Percentiles rank a stretch among this genome's conserved stretches.
Evolutionary conservation across 2,329 filamentous ascomycete species (phyloP).

Genomic region (Fusarium udum): DNA sequence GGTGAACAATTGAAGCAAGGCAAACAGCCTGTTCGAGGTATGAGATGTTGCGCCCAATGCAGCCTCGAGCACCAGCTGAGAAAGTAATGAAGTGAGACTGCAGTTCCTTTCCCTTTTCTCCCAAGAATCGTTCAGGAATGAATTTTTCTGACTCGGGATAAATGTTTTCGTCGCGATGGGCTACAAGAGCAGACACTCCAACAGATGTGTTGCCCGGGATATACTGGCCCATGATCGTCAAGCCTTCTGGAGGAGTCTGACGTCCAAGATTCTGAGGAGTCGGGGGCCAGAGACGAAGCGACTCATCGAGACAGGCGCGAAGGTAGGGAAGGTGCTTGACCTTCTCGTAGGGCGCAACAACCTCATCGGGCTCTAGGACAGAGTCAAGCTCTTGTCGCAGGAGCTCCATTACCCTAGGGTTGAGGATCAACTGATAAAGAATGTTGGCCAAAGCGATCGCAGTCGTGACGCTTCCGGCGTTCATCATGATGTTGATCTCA

Average conservation of each 20-base stretch:
- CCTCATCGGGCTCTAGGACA: constrained; percentile 53
- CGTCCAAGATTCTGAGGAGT: constrained; percentile 42
- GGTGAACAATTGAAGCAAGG: constrained; percentile 53
- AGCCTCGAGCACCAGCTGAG: constrained; percentile 52
- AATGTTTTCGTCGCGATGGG: constrained; percentile 51
- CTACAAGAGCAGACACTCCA: constrained; percentile 49
- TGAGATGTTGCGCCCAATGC: constrained; percentile 52
- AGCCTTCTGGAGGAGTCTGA: constrained; percentile 43
- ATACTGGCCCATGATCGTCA: constrained; percentile 44
- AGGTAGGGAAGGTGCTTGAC: constrained; percentile 62
- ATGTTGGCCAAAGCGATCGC: constrained; percentile 60
- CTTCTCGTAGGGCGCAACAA: constrained; percentile 59
- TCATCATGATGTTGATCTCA: constrained; percentile 63
- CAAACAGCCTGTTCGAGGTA: constrained; percentile 57
- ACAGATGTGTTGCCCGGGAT: constrained; percentile 51
- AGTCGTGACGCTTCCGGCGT: constrained; percentile 62
- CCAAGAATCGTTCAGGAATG: constrained; percentile 53
- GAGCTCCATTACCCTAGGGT: constrained; percentile 50
- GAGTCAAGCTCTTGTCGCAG: constrained; percentile 57
- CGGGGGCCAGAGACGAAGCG: constrained; percentile 46
- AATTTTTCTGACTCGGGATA: constrained; percentile 53
- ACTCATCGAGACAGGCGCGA: constrained; percentile 61
- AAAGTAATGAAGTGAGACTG: constrained; percentile 54
- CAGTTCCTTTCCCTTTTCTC: constrained; percentile 47
- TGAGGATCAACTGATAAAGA: constrained; percentile 60